Evolutionary conservation across 106 monocot genomes (phyloP).

Genomic region (Triglochin maritima): DNA sequence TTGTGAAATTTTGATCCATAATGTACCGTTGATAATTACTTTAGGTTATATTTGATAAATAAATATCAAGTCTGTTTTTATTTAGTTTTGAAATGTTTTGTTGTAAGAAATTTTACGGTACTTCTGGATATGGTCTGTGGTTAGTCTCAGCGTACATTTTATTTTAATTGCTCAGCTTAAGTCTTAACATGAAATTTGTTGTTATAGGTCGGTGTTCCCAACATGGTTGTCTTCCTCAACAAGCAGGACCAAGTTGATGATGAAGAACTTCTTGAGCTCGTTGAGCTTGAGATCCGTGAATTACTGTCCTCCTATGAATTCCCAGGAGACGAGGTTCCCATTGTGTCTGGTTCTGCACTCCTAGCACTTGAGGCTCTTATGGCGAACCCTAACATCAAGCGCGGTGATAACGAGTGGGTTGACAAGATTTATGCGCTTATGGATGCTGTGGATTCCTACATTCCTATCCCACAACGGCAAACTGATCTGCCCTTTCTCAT

Average conservation of each 20-base stretch:
- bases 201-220: constrained; percentile 11
- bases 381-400: constrained; percentile 56
- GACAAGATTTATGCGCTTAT: constrained; percentile 75
- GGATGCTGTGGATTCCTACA: constrained; percentile 84
- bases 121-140: no score
- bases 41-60: no score
- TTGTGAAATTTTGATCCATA: no score
- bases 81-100: no score
- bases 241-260: constrained; percentile 93
- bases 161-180: no score
- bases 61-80: no score
- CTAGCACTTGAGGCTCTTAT: constrained; percentile 75
- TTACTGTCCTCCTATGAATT: constrained; percentile 75
- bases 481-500: constrained; percentile 90
- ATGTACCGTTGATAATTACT: no score
- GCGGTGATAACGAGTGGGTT: constrained; percentile 83
- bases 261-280: constrained; percentile 70
- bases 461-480: constrained; percentile 83
- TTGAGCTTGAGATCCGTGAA: constrained; percentile 86
- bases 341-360: constrained; percentile 79
- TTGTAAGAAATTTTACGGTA: no score
- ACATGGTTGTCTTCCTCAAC: constrained; percentile 89
- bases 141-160: no score
- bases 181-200: no score
- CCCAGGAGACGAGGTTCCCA: constrained; percentile 85